A percentile compares a stretch with the other conserved stretches of the same genome.
phyloP scores from a whole-genome alignment of 2,329 filamentous ascomycete species.

The Aspergillus eucalypticola region DNA sequence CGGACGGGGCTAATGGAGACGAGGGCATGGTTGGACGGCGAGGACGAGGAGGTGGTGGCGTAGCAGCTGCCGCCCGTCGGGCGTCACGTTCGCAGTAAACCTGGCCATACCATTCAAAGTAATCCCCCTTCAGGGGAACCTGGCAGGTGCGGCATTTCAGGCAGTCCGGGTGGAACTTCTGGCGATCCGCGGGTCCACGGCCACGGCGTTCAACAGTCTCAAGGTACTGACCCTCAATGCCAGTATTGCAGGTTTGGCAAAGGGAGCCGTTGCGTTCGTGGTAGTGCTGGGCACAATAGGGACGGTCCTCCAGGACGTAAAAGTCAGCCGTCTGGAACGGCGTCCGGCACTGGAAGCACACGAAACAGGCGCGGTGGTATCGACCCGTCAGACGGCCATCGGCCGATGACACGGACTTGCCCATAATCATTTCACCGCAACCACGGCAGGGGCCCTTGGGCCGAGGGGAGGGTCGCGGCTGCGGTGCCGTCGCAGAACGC shows the following conservation, averaged over 20 bases:
- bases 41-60: conserved; percentile 38
- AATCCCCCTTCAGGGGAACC: conserved; percentile 73
- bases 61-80: conserved; percentile 54
- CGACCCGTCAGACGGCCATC: conserved; percentile 88
- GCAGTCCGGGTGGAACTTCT: conserved; percentile 85
- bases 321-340: conserved; percentile 88
- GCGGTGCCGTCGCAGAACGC: conserved; percentile 31
- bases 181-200: conserved; percentile 39
- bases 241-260: conserved; percentile 74
- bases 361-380: conserved; percentile 94
- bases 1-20: conserved; percentile 35
- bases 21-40: conserved; percentile 37
- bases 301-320: conserved; percentile 83
- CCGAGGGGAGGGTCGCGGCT: conserved; percentile 44
- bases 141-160: conserved; percentile 78
- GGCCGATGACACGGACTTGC: conserved; percentile 90
- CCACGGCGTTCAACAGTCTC: conserved; percentile 65
- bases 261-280: conserved; percentile 87
- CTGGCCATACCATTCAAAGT: conserved; percentile 81
- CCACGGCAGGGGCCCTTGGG: conserved; percentile 79
- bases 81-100: conserved; percentile 89
- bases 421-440: conserved; percentile 74
- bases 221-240: conserved; percentile 92
- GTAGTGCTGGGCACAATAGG: conserved; percentile 91
- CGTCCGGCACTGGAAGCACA: conserved; percentile 77